Evolutionary conservation across 192 early-diverging fungal species (phyloP).

Genomic region (Fimicolochytrium jonesii): DNA sequence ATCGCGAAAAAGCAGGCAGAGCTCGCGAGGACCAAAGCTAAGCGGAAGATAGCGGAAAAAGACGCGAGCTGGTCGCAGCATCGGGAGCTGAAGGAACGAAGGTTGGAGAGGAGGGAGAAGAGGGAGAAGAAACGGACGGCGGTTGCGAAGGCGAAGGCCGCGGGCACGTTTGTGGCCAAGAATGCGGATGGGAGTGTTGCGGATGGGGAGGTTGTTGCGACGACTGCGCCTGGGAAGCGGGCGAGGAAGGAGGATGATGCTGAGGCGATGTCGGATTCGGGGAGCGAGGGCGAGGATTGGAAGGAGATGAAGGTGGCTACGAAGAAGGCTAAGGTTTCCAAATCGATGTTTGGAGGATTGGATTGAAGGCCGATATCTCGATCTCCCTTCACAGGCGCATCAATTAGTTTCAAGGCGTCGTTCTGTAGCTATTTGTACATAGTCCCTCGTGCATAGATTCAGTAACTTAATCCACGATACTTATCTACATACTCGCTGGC

Average conservation of each 20-base stretch:
- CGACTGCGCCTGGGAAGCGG: slow-evolving; percentile 18
- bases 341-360: too few species aligned
- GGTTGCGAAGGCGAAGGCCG: slow-evolving; percentile 35
- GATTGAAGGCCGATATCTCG: too few species aligned
- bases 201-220: slow-evolving; percentile 26
- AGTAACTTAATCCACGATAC: too few species aligned
- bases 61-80: slow-evolving; percentile 69
- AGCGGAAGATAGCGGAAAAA: slow-evolving; percentile 33
- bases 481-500: too few species aligned
- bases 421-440: too few species aligned
- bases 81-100: slow-evolving; percentile 59
- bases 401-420: too few species aligned
- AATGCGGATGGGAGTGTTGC: not conserved
- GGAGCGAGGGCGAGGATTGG: too few species aligned
- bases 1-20: slow-evolving; percentile 16
- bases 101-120: slow-evolving; percentile 64
- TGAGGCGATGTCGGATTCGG: too few species aligned
- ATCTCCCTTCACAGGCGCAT: too few species aligned
- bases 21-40: slow-evolving; percentile 3
- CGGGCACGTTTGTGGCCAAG: slow-evolving; percentile 13
- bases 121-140: slow-evolving; percentile 42
- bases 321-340: too few species aligned
- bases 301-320: too few species aligned
- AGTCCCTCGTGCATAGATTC: too few species aligned
- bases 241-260: not conserved